phyloP scores from a whole-genome alignment of 1,284 basidiomycete genomes.

The Peniophora sp. region DNA sequence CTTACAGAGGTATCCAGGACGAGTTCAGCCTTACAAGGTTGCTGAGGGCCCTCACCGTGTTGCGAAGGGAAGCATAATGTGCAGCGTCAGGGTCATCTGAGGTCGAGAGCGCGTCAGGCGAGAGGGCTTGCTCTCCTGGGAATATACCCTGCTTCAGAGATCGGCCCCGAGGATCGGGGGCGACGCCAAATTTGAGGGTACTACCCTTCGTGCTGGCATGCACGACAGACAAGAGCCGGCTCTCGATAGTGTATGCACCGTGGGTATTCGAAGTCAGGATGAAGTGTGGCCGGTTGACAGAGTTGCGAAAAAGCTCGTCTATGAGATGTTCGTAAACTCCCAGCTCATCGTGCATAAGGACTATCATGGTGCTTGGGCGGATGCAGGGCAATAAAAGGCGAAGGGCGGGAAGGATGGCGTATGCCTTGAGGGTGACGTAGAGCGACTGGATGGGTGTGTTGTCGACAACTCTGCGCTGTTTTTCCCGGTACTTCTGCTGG shows the following conservation, averaged over 20 bases:
- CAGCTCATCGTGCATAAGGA: slow-evolving; percentile 89
- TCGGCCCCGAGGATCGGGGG: slow-evolving; percentile 58
- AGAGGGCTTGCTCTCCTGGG: slow-evolving; percentile 28
- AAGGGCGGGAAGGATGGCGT: slow-evolving; percentile 56
- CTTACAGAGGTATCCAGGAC: slow-evolving; percentile 62
- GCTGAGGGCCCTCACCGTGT: slow-evolving; percentile 62
- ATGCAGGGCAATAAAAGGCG: slow-evolving; percentile 58
- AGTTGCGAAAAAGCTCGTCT: slow-evolving; percentile 65
- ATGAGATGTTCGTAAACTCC: slow-evolving; percentile 82
- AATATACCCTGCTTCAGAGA: slow-evolving; percentile 42
- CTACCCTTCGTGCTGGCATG: slow-evolving; percentile 69
- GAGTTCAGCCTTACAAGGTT: slow-evolving; percentile 51
- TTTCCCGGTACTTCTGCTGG: not conserved
- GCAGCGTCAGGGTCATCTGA: slow-evolving; percentile 17
- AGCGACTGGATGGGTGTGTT: slow-evolving; percentile 56
- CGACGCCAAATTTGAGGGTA: slow-evolving; percentile 69
- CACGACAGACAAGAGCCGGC: slow-evolving; percentile 16
- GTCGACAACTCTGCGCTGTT: not conserved
- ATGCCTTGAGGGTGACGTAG: slow-evolving; percentile 79
- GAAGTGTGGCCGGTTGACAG: slow-evolving; percentile 73
- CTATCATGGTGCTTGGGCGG: slow-evolving; percentile 67
- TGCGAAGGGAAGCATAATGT: slow-evolving; percentile 53
- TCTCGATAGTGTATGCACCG: slow-evolving; percentile 52
- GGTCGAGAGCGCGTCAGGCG: slow-evolving; percentile 49
- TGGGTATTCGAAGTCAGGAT: slow-evolving; percentile 82